Percentiles rank a stretch among this genome's conserved stretches.
These are phyloP conservation scores for Pseudogymnoascus verrucosus DNA, from an alignment of 2,329 filamentous ascomycete genomes.

Conservation along the genomic window DNA sequence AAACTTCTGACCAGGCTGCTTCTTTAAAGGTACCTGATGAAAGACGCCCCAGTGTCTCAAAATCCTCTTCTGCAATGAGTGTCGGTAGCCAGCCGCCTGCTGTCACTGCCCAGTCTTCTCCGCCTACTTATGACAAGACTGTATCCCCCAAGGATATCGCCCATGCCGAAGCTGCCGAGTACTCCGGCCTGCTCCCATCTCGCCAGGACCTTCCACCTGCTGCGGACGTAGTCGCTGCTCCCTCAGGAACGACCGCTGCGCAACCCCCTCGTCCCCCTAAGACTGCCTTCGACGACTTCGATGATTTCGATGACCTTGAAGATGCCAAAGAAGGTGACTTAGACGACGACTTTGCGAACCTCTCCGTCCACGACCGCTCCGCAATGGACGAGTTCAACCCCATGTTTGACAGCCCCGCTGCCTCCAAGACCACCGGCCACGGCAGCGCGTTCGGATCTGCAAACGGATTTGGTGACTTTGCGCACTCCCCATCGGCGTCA, in stretches of 20 bases:
- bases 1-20: conserved; percentile 19
- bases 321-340: conserved; percentile 75
- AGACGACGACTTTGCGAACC: conserved; percentile 71
- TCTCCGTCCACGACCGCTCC: conserved; percentile 52
- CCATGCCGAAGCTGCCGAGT: conserved; percentile 43
- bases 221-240: conserved; percentile 13
- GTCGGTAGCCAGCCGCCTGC: conserved; percentile 37
- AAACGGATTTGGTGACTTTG: conserved; percentile 37
- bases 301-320: conserved; percentile 72
- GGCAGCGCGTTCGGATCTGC: conserved; percentile 21
- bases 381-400: conserved; percentile 72
- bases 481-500: conserved; percentile 39
- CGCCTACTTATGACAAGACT: conserved; percentile 46
- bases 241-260: conserved; percentile 21
- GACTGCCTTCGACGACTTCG: conserved; percentile 64
- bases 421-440: conserved; percentile 24
- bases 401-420: conserved; percentile 60
- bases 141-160: conserved; percentile 32
- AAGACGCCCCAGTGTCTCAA: background rate
- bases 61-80: background rate
- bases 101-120: conserved; percentile 48
- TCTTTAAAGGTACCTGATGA: conserved; percentile 6
- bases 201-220: conserved; percentile 40
- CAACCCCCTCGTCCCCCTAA: conserved; percentile 32
- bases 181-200: conserved; percentile 46